A percentile compares a stretch with the other conserved stretches of the same genome.
Evolutionary conservation across 2,329 filamentous ascomycete genomes (phyloP).

Genomic region (Biscogniauxia mediterranea): DNA sequence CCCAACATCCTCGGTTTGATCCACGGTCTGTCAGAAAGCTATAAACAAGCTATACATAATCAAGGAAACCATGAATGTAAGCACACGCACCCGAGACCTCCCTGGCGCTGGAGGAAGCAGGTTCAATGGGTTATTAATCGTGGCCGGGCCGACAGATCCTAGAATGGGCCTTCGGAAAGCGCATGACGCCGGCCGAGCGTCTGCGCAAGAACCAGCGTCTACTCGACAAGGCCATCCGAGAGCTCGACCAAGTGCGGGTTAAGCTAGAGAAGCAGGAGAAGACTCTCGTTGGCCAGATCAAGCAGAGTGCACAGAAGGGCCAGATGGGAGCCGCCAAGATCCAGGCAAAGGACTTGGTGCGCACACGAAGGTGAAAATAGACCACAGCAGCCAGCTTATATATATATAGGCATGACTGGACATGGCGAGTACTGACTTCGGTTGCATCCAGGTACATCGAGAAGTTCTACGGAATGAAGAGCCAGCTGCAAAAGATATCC

Average conservation of each 20-base stretch:
- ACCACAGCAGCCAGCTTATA: background rate
- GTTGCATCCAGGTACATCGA: conserved; percentile 71
- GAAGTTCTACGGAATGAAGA: conserved; percentile 98
- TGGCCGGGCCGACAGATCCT: conserved; percentile 66
- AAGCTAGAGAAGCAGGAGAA: conserved; percentile 99
- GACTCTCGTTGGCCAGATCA: conserved; percentile 93
- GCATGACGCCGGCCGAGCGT: conserved; percentile 93
- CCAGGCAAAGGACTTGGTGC: conserved; percentile 93
- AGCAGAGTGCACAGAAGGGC: conserved; percentile 95
- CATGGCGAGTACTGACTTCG: no score
- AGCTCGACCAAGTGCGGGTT: conserved; percentile 89
- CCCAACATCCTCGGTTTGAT: background rate
- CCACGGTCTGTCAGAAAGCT: background rate
- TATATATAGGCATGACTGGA: no score
- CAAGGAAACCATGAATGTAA: background rate
- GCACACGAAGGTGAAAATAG: conserved; percentile 70
- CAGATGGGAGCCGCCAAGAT: conserved; percentile 99
- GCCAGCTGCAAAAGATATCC: conserved; percentile 93
- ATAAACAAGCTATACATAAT: background rate
- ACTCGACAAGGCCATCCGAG: conserved; percentile 94
- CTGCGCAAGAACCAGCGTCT: conserved; percentile 92
- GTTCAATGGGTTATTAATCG: background rate
- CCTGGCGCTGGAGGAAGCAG: background rate
- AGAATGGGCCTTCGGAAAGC: conserved; percentile 99
- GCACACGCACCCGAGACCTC: background rate